phyloP scores from a whole-genome alignment of 345 rosid genomes.

The Euphorbia pulcherrima region DNA sequence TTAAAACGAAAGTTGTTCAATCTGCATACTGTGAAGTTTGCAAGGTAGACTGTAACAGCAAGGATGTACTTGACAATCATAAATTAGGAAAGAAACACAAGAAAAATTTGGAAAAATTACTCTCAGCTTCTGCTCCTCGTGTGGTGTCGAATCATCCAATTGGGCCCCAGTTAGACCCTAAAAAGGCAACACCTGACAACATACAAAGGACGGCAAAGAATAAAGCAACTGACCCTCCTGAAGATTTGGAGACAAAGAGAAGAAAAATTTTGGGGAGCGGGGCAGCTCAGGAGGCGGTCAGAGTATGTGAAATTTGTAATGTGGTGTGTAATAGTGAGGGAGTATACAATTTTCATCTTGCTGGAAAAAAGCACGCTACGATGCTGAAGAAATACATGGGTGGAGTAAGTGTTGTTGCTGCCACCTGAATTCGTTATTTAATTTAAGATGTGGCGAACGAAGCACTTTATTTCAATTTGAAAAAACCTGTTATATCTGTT shows the following conservation, averaged over 20 bases:
- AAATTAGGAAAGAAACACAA: conserved; percentile 30
- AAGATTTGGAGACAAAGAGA: conserved; percentile 39
- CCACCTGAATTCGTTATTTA: neutral
- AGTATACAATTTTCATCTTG: conserved; percentile 32
- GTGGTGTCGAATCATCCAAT: conserved; percentile 14
- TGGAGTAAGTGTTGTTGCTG: conserved; percentile 6
- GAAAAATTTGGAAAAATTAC: conserved; percentile 30
- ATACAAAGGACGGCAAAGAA: conserved; percentile 19
- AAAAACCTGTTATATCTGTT: too few relatives aligned
- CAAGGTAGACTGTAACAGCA: conserved; percentile 32
- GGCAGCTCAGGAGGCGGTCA: conserved; percentile 36
- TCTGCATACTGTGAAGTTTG: conserved; percentile 29
- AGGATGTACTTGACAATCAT: conserved; percentile 25
- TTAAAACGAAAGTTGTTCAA: conserved; percentile 21
- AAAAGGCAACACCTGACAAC: conserved; percentile 5
- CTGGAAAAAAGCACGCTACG: conserved; percentile 45
- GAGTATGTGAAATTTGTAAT: conserved; percentile 37
- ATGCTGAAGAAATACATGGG: conserved; percentile 32
- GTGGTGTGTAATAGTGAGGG: conserved; percentile 40
- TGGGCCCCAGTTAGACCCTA: conserved; percentile 33
- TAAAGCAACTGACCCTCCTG: conserved; percentile 22
- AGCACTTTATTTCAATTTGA: neutral
- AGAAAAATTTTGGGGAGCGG: conserved; percentile 35
- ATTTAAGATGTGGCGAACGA: neutral
- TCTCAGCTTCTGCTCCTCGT: conserved; percentile 11